Evolutionary conservation across 1,284 basidiomycete genomes (phyloP).

Genomic region (Prillingera fragicola): DNA sequence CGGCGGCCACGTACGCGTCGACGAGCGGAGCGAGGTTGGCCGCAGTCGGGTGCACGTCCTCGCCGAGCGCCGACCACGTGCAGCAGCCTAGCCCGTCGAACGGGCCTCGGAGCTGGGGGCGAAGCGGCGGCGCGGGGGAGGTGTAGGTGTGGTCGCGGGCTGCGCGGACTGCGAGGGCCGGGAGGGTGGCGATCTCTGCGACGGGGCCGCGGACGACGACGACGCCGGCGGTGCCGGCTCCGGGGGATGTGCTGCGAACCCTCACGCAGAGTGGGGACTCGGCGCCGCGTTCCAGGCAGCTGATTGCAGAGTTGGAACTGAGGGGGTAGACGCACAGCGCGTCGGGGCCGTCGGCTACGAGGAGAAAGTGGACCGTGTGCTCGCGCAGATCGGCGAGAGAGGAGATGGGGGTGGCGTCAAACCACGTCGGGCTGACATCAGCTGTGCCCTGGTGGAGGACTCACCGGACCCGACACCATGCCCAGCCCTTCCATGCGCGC

Average conservation of each 20-base stretch:
- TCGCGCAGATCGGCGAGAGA: conserved; percentile 1
- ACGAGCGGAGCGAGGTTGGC: conserved; percentile 6
- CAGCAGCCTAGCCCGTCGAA: conserved; percentile 16
- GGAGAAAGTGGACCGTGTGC: conserved; percentile 6
- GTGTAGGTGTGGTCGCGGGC: conserved; percentile 1
- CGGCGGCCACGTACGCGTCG: conserved; percentile 1
- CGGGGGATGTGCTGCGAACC: neutral
- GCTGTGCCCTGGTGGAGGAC: neutral
- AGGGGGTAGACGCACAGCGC: conserved; percentile 7
- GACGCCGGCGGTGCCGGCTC: neutral
- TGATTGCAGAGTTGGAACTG: conserved; percentile 1
- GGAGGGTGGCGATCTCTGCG: neutral
- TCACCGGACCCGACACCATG: conserved; percentile 7
- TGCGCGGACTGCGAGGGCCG: neutral
- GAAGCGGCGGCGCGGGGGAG: neutral
- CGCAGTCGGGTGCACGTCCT: conserved; percentile 7
- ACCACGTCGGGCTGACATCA: conserved; percentile 9
- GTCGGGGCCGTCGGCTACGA: neutral
- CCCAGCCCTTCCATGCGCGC: conserved; percentile 1
- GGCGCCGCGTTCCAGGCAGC: neutral
- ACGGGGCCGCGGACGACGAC: neutral
- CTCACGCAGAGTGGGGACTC: neutral
- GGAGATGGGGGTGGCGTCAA: conserved; percentile 4
- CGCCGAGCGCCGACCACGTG: conserved; percentile 15
- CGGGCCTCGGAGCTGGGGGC: neutral